These are phyloP conservation scores for Entrophospora sp. DNA, from an alignment of 192 early-diverging fungal species.

Conservation along the genomic window DNA sequence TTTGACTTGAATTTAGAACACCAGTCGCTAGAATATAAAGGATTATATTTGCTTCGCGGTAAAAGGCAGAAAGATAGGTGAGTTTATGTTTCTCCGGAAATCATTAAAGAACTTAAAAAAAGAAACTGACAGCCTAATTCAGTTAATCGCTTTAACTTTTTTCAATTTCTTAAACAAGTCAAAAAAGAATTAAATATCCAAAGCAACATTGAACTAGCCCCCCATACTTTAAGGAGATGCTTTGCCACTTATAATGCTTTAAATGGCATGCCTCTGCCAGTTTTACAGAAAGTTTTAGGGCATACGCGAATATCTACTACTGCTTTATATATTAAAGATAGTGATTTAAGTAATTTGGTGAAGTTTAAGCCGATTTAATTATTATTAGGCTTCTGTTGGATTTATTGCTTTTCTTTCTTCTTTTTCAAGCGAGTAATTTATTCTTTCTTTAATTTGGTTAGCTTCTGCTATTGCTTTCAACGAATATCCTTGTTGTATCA, in stretches of 20 bases:
- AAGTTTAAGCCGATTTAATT: not conserved
- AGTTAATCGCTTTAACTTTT: not conserved
- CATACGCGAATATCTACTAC: not conserved
- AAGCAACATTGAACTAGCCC: not conserved
- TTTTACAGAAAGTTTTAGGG: conserved; percentile 10
- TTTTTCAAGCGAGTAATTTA: too few species aligned
- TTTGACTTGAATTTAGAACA: not conserved
- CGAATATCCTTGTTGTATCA: too few species aligned
- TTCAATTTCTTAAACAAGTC: not conserved
- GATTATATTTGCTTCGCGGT: not conserved
- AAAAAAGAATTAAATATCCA: not conserved
- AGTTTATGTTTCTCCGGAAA: not conserved
- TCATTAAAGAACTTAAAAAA: not conserved
- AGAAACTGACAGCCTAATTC: not conserved
- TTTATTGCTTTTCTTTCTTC: too few species aligned
- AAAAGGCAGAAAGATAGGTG: conserved; percentile 2
- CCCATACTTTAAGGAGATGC: not conserved
- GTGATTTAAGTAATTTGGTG: conserved; percentile 1
- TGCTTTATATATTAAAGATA: conserved; percentile 8
- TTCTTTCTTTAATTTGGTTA: too few species aligned
- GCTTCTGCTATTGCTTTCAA: too few species aligned
- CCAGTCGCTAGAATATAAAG: not conserved
- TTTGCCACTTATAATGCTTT: conserved; percentile 6
- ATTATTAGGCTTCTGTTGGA: too few species aligned
- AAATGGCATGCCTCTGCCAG: not conserved